phyloP scores from a whole-genome alignment of 176 grass and related monocot species.

The Elymus sibiricus region DNA sequence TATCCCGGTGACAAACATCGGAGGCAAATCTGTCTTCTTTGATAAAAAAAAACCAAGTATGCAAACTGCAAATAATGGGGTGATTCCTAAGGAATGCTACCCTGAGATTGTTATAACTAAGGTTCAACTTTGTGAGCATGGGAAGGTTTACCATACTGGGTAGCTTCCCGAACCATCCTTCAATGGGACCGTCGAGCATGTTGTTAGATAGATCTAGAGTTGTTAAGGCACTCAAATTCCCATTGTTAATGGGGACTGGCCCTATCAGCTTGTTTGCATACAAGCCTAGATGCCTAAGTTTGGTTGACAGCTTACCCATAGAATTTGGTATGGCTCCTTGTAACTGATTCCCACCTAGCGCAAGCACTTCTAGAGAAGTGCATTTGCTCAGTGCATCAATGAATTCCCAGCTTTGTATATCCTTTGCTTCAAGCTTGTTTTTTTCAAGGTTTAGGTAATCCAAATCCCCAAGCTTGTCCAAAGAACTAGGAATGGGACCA shows the following conservation, averaged over 20 bases:
- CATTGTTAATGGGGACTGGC: neutral
- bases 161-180: neutral
- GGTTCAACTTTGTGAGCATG: slow-evolving; percentile 2
- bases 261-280: neutral
- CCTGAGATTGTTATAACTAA: slow-evolving; percentile 37
- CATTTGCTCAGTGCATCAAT: neutral
- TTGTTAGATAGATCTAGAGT: neutral
- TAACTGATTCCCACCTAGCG: neutral
- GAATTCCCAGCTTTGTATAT: neutral
- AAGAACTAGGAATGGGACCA: neutral
- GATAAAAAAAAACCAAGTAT: neutral
- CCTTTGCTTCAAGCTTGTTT: slow-evolving; percentile 26
- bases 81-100: slow-evolving; percentile 9
- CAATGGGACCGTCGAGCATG: neutral
- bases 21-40: neutral
- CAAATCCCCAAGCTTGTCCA: neutral
- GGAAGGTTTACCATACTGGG: neutral
- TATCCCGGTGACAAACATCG: neutral
- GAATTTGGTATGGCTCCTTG: neutral
- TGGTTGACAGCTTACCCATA: neutral
- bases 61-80: too few relatives aligned
- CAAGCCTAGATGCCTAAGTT: neutral
- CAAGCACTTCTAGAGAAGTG: rapidly evolving
- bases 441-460: neutral
- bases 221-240: neutral